Conservation (phyloP, 345 rosid genomes). For the Brassica incana region DNA sequence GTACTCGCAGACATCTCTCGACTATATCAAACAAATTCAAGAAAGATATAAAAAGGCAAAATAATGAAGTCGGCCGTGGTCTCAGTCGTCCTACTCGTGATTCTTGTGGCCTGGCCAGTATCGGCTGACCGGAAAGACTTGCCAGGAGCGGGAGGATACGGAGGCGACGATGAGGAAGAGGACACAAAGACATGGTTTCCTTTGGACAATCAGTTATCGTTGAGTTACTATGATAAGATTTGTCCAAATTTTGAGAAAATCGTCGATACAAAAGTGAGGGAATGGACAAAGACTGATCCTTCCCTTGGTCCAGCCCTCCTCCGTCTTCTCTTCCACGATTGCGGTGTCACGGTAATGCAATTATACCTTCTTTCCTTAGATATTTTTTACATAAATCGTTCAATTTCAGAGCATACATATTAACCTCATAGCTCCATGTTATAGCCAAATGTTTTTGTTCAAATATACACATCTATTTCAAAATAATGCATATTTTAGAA, state of each 20-base stretch:
- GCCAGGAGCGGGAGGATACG: constrained; percentile 27
- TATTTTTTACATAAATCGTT: neutral
- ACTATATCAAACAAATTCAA: constrained; percentile 27
- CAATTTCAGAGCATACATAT: neutral
- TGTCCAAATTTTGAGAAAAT: constrained; percentile 69
- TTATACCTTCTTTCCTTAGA: neutral
- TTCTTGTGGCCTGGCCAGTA: constrained; percentile 27
- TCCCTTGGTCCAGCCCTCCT: constrained; percentile 66
- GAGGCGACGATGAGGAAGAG: neutral
- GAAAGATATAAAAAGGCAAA: neutral
- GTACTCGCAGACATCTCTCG: constrained; percentile 24
- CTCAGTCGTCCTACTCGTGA: constrained; percentile 15
- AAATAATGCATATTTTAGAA: no score
- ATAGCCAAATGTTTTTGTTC: neutral
- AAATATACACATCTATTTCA: neutral
- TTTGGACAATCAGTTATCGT: constrained; percentile 46
- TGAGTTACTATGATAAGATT: constrained; percentile 43
- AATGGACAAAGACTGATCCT: constrained; percentile 54
- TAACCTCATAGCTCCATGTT: neutral
- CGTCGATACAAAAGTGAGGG: constrained; percentile 47
- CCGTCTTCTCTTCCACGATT: constrained; percentile 79
- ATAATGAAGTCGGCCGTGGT: constrained; percentile 38
- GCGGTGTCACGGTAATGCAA: constrained; percentile 56
- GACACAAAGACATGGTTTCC: constrained; percentile 28
- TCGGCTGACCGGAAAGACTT: neutral